Percentiles rank a stretch among this genome's conserved stretches.
These are phyloP conservation scores for Caryopteris hybrid DNA, from an alignment of 305 asterid species.

Conservation along the genomic window DNA sequence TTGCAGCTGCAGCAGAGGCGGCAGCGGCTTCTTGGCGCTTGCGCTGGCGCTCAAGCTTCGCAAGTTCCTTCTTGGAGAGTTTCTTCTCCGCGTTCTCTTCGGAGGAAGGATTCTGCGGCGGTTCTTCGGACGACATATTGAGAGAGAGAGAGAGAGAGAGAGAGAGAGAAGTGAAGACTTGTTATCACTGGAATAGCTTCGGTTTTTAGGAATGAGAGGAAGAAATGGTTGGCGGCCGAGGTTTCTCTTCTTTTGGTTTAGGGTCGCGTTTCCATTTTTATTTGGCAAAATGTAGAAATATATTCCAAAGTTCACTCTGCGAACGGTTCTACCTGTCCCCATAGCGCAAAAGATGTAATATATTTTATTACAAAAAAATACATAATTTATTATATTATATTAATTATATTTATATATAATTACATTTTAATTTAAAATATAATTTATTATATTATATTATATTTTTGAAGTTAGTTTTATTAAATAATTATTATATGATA, in stretches of 20 bases:
- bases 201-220: neutral
- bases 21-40: conserved; percentile 70
- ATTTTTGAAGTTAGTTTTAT: too few relatives aligned
- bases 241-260: conserved; percentile 3
- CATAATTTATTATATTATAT: too few relatives aligned
- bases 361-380: too few relatives aligned
- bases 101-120: conserved; percentile 20
- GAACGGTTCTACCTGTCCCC: too few relatives aligned
- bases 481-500: too few relatives aligned
- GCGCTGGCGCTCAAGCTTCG: conserved; percentile 63
- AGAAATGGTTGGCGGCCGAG: conserved; percentile 15
- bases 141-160: neutral
- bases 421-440: too few relatives aligned
- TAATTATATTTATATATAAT: too few relatives aligned
- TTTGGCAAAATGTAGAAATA: too few relatives aligned
- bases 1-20: conserved; percentile 36
- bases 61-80: conserved; percentile 66
- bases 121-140: conserved; percentile 37
- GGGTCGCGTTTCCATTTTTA: neutral
- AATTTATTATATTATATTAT: too few relatives aligned
- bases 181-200: neutral
- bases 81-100: conserved; percentile 39
- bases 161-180: neutral
- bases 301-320: too few relatives aligned
- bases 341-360: too few relatives aligned